These are phyloP conservation scores for Backusella circina DNA, from an alignment of 192 early-diverging fungal species.

Conservation along the genomic window DNA sequence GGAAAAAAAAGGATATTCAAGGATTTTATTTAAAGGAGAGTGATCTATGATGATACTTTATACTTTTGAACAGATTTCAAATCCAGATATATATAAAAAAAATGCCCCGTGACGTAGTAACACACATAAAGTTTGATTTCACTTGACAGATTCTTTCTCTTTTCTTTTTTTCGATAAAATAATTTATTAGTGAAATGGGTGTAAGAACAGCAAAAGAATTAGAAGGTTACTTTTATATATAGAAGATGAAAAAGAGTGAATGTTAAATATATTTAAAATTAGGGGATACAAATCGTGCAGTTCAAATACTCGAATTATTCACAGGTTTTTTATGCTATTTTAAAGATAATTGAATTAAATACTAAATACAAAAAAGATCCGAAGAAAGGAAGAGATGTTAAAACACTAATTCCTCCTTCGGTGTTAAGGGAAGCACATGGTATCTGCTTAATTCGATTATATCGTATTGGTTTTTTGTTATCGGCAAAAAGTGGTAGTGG, in stretches of 20 bases:
- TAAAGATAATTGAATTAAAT: neutral
- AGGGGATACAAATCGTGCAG: slow-evolving; percentile 1
- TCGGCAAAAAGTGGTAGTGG: slow-evolving; percentile 24
- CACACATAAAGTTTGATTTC: neutral
- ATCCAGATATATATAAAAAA: neutral
- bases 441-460: slow-evolving; percentile 17
- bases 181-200: neutral
- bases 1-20: neutral
- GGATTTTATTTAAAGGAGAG: neutral
- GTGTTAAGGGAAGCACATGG: slow-evolving; percentile 26
- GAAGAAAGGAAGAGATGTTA: slow-evolving; percentile 10
- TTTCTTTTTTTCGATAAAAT: neutral
- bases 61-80: neutral
- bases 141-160: neutral
- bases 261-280: neutral
- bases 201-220: neutral
- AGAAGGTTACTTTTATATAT: neutral
- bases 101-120: neutral
- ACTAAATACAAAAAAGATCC: slow-evolving; percentile 11
- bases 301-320: slow-evolving; percentile 8
- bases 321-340: slow-evolving; percentile 10
- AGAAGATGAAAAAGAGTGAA: neutral
- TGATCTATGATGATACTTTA: neutral
- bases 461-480: slow-evolving; percentile 13
- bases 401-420: slow-evolving; percentile 12